Evolutionary conservation across 805 yeast genomes (phyloP).

Genomic region (Cyberlindnera maclurae): DNA sequence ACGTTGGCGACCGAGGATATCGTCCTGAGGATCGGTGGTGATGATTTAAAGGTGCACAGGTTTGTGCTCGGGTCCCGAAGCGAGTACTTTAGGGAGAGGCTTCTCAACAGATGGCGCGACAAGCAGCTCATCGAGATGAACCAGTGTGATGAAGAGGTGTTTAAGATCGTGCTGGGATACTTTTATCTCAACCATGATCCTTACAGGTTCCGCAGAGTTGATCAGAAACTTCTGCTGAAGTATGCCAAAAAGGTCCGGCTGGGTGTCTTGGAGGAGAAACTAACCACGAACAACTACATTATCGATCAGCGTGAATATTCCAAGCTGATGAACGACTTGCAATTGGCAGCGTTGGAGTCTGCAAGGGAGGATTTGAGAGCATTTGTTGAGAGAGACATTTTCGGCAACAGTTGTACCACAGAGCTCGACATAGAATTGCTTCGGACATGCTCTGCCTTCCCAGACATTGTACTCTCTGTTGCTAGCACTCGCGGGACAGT

Average conservation of each 20-base stretch:
- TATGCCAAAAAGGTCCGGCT: conserved; percentile 31
- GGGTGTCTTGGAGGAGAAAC: conserved; percentile 30
- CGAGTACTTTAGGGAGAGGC: conserved; percentile 22
- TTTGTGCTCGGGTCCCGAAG: conserved; percentile 37
- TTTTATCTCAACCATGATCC: conserved; percentile 34
- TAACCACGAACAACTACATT: conserved; percentile 25
- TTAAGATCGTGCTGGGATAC: conserved; percentile 25
- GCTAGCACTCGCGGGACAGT: conserved; percentile 14
- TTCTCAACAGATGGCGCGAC: conserved; percentile 22
- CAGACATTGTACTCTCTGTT: conserved; percentile 43
- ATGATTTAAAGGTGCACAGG: conserved; percentile 27
- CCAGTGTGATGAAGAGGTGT: conserved; percentile 12
- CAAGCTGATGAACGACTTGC: conserved; percentile 26
- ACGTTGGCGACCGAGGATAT: conserved; percentile 17
- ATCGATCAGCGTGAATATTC: conserved; percentile 26
- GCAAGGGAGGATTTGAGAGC: conserved; percentile 17
- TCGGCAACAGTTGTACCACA: conserved; percentile 11
- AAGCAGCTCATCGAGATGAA: conserved; percentile 15
- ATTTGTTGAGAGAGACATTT: conserved; percentile 14
- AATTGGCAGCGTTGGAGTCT: conserved; percentile 11
- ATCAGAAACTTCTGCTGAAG: conserved; percentile 23
- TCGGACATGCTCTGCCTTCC: conserved; percentile 21
- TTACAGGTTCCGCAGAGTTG: conserved; percentile 27
- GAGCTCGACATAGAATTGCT: conserved; percentile 9
- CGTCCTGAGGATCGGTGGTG: conserved; percentile 14